Percentiles rank a stretch among this genome's conserved stretches.
phyloP scores from a whole-genome alignment of 768 basidiomycete species.

The Lentinus brumalis region DNA sequence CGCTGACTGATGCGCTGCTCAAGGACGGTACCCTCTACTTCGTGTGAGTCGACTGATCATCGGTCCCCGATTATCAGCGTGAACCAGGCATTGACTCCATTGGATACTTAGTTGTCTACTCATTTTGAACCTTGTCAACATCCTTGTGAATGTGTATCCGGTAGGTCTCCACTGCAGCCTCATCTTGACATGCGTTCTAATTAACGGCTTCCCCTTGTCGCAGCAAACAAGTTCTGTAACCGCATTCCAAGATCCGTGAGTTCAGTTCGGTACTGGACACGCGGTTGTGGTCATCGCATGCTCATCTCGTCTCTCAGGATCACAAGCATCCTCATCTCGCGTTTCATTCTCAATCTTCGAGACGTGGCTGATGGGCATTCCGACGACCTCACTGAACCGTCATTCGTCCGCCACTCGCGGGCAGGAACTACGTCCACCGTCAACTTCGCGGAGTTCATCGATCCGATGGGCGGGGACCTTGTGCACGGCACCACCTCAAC shows the following conservation, averaged over 20 bases:
- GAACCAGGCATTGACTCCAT: too few relatives aligned
- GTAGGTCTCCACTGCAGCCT: background rate
- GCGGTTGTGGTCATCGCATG: background rate
- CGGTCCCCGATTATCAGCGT: too few relatives aligned
- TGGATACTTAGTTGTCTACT: background rate
- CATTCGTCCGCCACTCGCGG: background rate
- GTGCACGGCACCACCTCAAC: background rate
- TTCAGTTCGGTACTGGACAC: background rate
- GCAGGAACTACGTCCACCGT: background rate
- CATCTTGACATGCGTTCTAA: background rate
- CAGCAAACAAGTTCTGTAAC: conserved; percentile 8
- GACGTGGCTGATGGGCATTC: background rate
- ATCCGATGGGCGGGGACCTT: conserved; percentile 10
- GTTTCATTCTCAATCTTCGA: conserved; percentile 16
- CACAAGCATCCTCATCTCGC: conserved; percentile 14
- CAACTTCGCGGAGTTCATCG: conserved; percentile 11
- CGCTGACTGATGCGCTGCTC: conserved; percentile 4
- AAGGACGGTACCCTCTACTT: conserved; percentile 15
- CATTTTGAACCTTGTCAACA: conserved; percentile 1
- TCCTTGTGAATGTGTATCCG: conserved; percentile 1
- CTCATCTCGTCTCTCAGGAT: background rate
- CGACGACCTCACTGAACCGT: background rate
- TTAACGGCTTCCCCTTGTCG: too few relatives aligned
- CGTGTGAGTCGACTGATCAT: background rate
- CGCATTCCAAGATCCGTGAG: conserved; percentile 15